Base-by-base conservation (phyloP, 257 asterid species). In the Misopates orontium region DNA sequence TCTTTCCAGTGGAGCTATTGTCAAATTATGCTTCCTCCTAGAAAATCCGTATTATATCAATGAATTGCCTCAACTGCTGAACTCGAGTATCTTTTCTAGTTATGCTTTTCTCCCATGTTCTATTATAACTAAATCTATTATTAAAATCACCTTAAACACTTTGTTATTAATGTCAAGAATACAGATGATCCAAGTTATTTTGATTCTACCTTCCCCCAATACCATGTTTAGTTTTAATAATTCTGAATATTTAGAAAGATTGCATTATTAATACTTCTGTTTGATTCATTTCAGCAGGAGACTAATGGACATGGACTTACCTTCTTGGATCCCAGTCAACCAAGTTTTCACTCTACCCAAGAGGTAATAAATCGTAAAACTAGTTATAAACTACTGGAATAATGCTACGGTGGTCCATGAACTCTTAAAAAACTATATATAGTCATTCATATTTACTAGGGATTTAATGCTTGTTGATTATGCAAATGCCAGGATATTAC, bases 401-500 rank as follows among this genome's bases (percentile, higher is more conserved):
- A 36, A 53, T 18, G 15, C 49, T 52, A 42, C 47, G 58, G 20
- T 44, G 61, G 25, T 71, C 32, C 18, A 22, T 22, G 50, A 17
- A 18, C 6, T 8, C 19, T 11, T 15, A 42, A 14, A 20, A 16
- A 60, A 58, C 62, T 65, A 40, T 36, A 12, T 57, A 19, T 9
- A 31, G 14, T 21, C 39, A 22, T 13, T 19, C 31, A 10, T 40
- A 31, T n/a, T 31, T 22, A 8, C 20, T 72, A 56, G 41, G 47
- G 40, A 54, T 22, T 54, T 22, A 53, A 67, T 52, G 39, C 25
- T 19, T 76, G 19, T 70, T 69, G 39, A 49, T 50, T 25, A 28
- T 75, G 60, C 19, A 49, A 71, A 73, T 54, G 69, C 64, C 87
- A 88, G 96, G 94, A 88, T 44, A 67, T 85, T 57, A 85, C 89